These are phyloP conservation scores for Melocanna baccifera DNA, from an alignment of 176 grass and related monocot genomes.

Conservation along the genomic window DNA sequence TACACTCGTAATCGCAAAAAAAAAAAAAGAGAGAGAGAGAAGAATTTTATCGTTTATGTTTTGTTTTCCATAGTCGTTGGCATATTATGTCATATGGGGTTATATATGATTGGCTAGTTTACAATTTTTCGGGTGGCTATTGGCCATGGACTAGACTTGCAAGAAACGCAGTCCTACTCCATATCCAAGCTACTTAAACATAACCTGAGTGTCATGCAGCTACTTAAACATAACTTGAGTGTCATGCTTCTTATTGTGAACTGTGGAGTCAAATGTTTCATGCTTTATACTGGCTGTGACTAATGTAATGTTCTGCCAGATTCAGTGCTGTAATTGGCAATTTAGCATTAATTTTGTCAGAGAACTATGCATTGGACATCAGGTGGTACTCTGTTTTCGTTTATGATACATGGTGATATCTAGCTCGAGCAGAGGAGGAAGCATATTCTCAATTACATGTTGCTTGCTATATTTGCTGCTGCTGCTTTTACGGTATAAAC, in stretches of 20 bases:
- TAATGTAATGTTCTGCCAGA: not conserved
- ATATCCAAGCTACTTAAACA: not conserved
- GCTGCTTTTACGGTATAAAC: not conserved
- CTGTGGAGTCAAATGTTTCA: not conserved
- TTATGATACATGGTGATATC: not conserved
- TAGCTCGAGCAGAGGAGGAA: not conserved
- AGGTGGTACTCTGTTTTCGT: not conserved
- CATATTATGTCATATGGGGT: not conserved
- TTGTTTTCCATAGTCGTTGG: not conserved
- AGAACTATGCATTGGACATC: not conserved
- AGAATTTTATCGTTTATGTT: not conserved
- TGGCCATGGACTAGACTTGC: slow-evolving; percentile 6
- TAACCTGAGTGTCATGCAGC: not conserved
- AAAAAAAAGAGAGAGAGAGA: too few species aligned
- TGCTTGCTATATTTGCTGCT: not conserved
- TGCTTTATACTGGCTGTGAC: not conserved
- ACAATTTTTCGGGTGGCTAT: not conserved
- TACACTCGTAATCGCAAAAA: too few species aligned
- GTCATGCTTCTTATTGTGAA: slow-evolving; percentile 8
- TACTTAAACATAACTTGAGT: not conserved
- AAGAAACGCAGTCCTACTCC: not conserved
- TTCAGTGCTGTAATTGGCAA: not conserved
- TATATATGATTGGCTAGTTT: not conserved
- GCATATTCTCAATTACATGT: not conserved
- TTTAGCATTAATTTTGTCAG: not conserved